Evolutionary conservation across 78 protist species (phyloP).

Genomic region (Dictyostelium brefeldianum): DNA sequence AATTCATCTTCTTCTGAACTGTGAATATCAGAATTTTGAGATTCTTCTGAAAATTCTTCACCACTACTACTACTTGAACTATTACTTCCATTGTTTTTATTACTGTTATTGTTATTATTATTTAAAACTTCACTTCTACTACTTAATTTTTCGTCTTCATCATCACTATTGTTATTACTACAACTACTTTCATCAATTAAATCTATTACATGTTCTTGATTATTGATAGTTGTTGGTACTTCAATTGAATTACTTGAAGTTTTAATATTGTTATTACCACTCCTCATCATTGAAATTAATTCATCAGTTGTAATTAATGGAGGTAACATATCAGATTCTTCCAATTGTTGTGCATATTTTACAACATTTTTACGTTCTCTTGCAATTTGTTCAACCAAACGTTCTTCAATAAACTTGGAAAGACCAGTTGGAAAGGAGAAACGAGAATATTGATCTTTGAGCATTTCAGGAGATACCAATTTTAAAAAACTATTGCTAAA

Average conservation of each 20-base stretch:
- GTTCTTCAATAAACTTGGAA: constrained; percentile 52
- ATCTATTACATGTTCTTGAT: too few relatives aligned
- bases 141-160: background rate
- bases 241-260: background rate
- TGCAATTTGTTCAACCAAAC: constrained; percentile 65
- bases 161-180: too few relatives aligned
- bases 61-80: constrained; percentile 12
- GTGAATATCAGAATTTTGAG: background rate
- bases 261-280: too few relatives aligned
- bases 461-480: constrained; percentile 17
- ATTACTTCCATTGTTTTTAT: constrained; percentile 1
- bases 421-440: constrained; percentile 45
- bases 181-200: too few relatives aligned
- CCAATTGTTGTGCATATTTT: constrained; percentile 2
- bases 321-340: constrained; percentile 7
- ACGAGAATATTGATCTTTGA: constrained; percentile 52
- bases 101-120: background rate
- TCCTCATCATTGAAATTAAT: background rate
- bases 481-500: constrained; percentile 39
- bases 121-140: background rate
- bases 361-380: constrained; percentile 42
- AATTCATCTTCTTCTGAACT: constrained; percentile 4
- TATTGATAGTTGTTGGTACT: background rate
- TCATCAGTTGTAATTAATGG: background rate
- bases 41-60: constrained; percentile 51